Evolutionary conservation across 2,329 filamentous ascomycete genomes (phyloP).

Genomic region (Orbilia blumenaviensis): DNA sequence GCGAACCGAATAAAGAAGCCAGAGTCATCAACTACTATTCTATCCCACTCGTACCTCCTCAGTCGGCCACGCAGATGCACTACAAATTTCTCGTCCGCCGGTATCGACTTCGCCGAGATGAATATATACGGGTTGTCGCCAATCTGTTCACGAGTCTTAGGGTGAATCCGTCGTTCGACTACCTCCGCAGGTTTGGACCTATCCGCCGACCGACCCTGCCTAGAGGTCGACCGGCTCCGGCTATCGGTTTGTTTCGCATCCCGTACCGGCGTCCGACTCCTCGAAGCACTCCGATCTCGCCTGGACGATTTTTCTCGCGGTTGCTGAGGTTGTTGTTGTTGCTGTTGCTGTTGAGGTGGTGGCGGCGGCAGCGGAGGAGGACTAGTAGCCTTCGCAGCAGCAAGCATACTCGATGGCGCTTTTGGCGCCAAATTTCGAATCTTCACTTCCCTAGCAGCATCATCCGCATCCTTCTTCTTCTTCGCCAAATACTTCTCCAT

Average conservation of each 20-base stretch:
- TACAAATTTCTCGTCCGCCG: conserved; percentile 83
- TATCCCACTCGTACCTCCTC: conserved; percentile 81
- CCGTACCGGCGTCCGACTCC: conserved; percentile 9
- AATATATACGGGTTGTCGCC: conserved; percentile 88
- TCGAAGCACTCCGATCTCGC: conserved; percentile 53
- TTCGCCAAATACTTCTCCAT: conserved; percentile 77
- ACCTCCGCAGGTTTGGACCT: conserved; percentile 58
- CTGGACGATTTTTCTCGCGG: conserved; percentile 44
- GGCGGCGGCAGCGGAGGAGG: conserved; percentile 56
- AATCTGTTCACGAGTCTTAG: conserved; percentile 66
- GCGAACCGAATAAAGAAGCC: conserved; percentile 95
- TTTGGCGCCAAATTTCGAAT: conserved; percentile 57
- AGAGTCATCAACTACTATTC: conserved; percentile 81
- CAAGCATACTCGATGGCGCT: conserved; percentile 56
- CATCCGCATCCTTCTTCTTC: conserved; percentile 70
- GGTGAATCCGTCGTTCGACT: conserved; percentile 59
- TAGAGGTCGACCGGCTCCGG: conserved; percentile 33
- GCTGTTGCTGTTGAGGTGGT: conserved; percentile 55
- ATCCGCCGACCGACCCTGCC: conserved; percentile 62
- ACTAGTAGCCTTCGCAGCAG: conserved; percentile 54
- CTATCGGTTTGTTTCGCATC: conserved; percentile 20
- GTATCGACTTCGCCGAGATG: conserved; percentile 84
- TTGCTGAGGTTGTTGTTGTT: neutral
- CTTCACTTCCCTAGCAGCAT: conserved; percentile 61
- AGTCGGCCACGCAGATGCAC: conserved; percentile 89